phyloP scores from a whole-genome alignment of 192 early-diverging fungal genomes.

The Oehlia diaphana region DNA sequence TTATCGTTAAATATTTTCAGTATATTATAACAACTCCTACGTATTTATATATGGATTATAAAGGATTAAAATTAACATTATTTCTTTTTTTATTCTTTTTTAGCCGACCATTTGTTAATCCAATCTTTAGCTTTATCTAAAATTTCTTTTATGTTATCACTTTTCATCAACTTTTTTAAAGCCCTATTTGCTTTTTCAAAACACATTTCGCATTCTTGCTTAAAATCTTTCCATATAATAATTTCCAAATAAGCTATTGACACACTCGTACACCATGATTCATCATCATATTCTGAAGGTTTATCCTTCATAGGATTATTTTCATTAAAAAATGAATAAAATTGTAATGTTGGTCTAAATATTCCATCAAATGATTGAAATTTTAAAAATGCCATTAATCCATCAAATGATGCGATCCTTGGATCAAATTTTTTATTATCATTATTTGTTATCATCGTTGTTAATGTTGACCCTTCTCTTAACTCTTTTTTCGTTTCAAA shows the following conservation, averaged over 20 bases:
- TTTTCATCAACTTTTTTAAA: conserved; percentile 14
- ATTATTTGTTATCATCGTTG: too few relatives aligned
- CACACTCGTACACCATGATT: background rate
- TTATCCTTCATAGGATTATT: background rate
- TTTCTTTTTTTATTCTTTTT: background rate
- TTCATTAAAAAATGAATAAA: conserved; percentile 15
- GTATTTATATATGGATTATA: too few relatives aligned
- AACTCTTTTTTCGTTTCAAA: too few relatives aligned
- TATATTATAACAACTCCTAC: too few relatives aligned
- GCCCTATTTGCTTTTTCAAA: conserved; percentile 21
- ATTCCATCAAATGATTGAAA: conserved; percentile 31
- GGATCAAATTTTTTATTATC: background rate
- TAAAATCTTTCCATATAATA: conserved; percentile 7
- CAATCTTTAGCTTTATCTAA: background rate
- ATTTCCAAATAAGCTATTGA: conserved; percentile 10
- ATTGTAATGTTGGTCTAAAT: background rate
- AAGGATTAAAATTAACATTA: too few relatives aligned
- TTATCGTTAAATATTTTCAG: too few relatives aligned
- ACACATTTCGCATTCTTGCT: conserved; percentile 17
- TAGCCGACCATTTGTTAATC: background rate
- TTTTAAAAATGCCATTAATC: background rate
- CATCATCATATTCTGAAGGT: background rate
- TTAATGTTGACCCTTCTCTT: too few relatives aligned
- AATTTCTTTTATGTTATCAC: background rate
- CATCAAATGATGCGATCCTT: background rate